Evolutionary conservation across 2,329 filamentous ascomycete genomes (phyloP).

Genomic region (Aspergillus piperis): DNA sequence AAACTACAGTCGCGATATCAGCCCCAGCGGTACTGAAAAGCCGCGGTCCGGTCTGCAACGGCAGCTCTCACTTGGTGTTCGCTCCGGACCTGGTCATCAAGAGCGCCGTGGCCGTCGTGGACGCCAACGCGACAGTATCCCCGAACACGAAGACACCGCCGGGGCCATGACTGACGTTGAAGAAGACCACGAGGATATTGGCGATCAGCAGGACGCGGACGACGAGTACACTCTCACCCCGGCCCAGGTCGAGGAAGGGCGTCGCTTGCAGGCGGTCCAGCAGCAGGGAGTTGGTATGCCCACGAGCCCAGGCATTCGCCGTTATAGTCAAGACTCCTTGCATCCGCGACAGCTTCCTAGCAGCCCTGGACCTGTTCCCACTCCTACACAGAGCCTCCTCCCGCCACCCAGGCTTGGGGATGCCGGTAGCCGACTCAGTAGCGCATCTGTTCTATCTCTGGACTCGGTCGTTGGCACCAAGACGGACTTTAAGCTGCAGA

Average conservation of each 20-base stretch:
- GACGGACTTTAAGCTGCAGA: constrained; percentile 62
- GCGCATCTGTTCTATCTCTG: constrained; percentile 53
- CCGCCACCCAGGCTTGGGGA: constrained; percentile 18
- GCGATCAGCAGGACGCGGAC: constrained; percentile 34
- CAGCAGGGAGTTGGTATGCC: neutral
- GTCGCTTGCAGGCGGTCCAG: constrained; percentile 12
- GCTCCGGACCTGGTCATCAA: constrained; percentile 40
- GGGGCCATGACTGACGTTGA: constrained; percentile 26
- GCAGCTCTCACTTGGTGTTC: constrained; percentile 39
- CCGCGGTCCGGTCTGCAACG: constrained; percentile 34
- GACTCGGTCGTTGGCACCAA: constrained; percentile 61
- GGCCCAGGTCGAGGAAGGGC: constrained; percentile 32
- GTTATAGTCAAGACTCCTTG: neutral
- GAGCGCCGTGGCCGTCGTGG: constrained; percentile 27
- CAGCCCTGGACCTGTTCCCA: neutral
- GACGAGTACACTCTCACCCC: constrained; percentile 39
- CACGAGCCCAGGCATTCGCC: neutral
- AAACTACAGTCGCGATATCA: constrained; percentile 38
- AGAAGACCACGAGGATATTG: constrained; percentile 37
- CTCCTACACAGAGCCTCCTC: neutral
- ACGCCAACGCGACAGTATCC: constrained; percentile 23
- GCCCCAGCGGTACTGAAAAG: constrained; percentile 29
- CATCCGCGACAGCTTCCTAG: neutral
- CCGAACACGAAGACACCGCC: constrained; percentile 28
- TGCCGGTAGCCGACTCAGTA: constrained; percentile 34